A percentile compares a stretch with the other conserved stretches of the same genome.
Conservation (phyloP, 768 basidiomycete species). For the Tulasnella sp. region DNA sequence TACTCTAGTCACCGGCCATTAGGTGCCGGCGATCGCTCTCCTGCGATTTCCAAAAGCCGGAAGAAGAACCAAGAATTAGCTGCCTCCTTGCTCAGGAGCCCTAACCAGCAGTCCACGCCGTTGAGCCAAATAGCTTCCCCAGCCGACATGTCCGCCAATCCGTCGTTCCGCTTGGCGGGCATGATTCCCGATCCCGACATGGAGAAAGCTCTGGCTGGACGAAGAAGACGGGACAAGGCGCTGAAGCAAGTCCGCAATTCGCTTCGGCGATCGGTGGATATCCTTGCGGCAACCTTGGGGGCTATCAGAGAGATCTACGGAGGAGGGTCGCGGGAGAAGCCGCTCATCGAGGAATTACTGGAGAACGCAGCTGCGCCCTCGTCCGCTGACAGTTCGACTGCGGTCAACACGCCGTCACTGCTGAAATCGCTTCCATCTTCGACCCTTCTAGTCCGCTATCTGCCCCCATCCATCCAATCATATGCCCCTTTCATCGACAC, state of each 20-base stretch:
- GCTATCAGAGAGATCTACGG: conserved; percentile 58
- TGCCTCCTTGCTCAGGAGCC: conserved; percentile 48
- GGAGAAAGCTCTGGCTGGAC: conserved; percentile 29
- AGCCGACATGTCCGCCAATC: conserved; percentile 11
- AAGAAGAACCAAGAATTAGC: conserved; percentile 21
- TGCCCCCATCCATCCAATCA: conserved; percentile 63
- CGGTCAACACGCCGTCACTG: conserved; percentile 61
- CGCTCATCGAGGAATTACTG: conserved; percentile 56
- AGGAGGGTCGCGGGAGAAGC: conserved; percentile 34
- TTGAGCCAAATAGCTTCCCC: conserved; percentile 19
- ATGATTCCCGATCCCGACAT: conserved; percentile 39
- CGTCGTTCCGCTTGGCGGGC: conserved; percentile 25
- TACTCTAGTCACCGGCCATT: conserved; percentile 16
- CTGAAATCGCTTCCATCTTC: conserved; percentile 75
- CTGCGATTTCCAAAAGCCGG: conserved; percentile 23
- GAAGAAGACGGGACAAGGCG: conserved; percentile 34
- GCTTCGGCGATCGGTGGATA: conserved; percentile 49
- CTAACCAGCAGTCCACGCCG: conserved; percentile 43
- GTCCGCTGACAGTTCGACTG: conserved; percentile 34
- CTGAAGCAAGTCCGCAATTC: conserved; percentile 54
- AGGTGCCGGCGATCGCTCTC: not conserved
- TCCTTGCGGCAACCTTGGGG: conserved; percentile 55
- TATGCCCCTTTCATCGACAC: conserved; percentile 86
- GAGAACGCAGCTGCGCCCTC: conserved; percentile 53
- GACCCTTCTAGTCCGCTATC: conserved; percentile 64